Conservation (phyloP, 257 asterid species). For the Lycium barbarum region DNA sequence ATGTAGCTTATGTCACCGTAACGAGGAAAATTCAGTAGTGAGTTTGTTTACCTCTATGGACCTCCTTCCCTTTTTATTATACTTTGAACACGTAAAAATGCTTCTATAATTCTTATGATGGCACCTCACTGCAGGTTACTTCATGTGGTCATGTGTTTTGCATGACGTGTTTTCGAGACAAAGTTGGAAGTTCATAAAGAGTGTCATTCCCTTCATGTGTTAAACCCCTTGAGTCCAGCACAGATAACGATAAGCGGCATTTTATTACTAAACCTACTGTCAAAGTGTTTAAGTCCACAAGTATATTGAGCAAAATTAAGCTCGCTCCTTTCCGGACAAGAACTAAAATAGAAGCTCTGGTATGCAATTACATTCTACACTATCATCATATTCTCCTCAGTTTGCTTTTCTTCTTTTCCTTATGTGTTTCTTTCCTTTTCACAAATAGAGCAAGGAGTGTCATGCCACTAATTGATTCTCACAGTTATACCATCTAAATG, state of each 20-base stretch:
- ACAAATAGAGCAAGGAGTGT: neutral
- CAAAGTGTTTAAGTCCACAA: constrained; percentile 72
- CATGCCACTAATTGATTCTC: neutral
- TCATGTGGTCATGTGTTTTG: constrained; percentile 81
- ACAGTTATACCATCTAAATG: no score
- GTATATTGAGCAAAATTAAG: constrained; percentile 76
- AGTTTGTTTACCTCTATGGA: no score
- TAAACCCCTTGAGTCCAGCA: constrained; percentile 37
- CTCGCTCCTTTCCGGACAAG: constrained; percentile 71
- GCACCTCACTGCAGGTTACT: constrained; percentile 54
- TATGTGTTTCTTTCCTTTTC: constrained; percentile 34
- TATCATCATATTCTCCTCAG: neutral
- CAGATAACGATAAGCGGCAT: constrained; percentile 49
- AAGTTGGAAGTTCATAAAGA: no score
- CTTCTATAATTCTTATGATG: no score
- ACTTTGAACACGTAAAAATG: no score
- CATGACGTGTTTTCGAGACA: constrained; percentile 54
- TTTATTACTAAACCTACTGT: constrained; percentile 56
- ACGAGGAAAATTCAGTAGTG: no score
- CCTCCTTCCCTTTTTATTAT: no score
- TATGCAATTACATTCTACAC: constrained; percentile 39
- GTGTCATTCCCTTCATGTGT: constrained; percentile 76
- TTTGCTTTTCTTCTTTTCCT: constrained; percentile 30
- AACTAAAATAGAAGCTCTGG: constrained; percentile 94
- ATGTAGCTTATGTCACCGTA: no score